Conservation (phyloP, 208 protist genomes). For the Tritrichomonas musculus region DNA sequence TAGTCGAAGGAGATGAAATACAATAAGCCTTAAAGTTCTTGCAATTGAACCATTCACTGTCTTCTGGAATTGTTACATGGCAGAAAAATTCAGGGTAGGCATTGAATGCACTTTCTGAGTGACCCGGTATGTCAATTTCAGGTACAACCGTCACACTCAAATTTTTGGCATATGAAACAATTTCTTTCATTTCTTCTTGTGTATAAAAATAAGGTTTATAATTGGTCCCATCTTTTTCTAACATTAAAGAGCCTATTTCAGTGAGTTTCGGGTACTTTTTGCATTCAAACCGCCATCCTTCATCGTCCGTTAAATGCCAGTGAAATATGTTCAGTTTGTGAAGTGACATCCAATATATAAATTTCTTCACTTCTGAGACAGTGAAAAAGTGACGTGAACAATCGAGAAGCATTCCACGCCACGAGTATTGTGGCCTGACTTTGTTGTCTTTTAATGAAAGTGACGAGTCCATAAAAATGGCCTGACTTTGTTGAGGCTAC, state of each 20-base stretch:
- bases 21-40: background rate
- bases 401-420: slow-evolving; percentile 26
- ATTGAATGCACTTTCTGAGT: background rate
- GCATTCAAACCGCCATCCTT: background rate
- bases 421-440: background rate
- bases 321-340: slow-evolving; percentile 27
- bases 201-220: too few species aligned
- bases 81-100: background rate
- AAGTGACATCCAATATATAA: background rate
- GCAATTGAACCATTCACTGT: background rate
- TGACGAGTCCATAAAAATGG: background rate
- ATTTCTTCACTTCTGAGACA: background rate
- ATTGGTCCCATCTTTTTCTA: too few species aligned
- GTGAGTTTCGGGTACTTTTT: background rate
- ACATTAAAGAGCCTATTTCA: background rate
- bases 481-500: background rate
- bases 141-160: background rate
- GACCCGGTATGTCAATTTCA: slow-evolving; percentile 35
- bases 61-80: background rate
- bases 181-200: slow-evolving; percentile 32
- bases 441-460: too few species aligned
- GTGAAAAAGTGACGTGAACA: slow-evolving; percentile 7
- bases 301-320: slow-evolving; percentile 15
- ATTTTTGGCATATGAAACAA: background rate
- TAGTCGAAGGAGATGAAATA: background rate